A percentile compares a stretch with the other conserved stretches of the same genome.
phyloP scores from a whole-genome alignment of 2,329 filamentous ascomycete genomes.

The Ophiostoma himal-ulmi region DNA sequence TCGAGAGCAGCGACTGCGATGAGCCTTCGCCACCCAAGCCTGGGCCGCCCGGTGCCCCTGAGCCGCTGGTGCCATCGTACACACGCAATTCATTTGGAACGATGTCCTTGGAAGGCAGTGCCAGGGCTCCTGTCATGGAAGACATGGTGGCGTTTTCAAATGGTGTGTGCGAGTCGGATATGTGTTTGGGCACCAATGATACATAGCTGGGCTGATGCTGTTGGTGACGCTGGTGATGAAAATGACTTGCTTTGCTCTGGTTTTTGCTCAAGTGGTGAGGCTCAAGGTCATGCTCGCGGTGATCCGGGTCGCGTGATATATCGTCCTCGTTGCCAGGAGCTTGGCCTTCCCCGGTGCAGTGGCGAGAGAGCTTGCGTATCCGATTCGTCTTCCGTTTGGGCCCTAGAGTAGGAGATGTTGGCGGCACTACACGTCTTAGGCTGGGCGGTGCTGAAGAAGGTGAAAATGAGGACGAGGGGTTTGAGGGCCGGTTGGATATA shows the following conservation, averaged over 20 bases:
- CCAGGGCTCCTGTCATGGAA: conserved; percentile 33
- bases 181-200: conserved; percentile 16
- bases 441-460: neutral
- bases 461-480: neutral
- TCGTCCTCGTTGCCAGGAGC: neutral
- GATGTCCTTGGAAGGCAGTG: conserved; percentile 43
- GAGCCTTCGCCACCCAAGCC: conserved; percentile 23
- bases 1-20: conserved; percentile 27
- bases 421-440: neutral
- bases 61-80: conserved; percentile 39
- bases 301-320: neutral
- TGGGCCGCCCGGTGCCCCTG: conserved; percentile 4
- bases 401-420: neutral
- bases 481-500: neutral
- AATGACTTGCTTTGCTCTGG: neutral
- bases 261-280: neutral
- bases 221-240: neutral
- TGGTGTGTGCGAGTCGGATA: conserved; percentile 31
- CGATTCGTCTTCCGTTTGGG: neutral
- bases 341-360: neutral
- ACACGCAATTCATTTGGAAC: conserved; percentile 44
- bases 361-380: neutral
- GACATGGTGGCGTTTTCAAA: conserved; percentile 44
- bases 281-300: neutral
- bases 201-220: conserved; percentile 5